Conservation (phyloP, 1,284 basidiomycete species). For the Sanghuangporus weigelae region DNA sequence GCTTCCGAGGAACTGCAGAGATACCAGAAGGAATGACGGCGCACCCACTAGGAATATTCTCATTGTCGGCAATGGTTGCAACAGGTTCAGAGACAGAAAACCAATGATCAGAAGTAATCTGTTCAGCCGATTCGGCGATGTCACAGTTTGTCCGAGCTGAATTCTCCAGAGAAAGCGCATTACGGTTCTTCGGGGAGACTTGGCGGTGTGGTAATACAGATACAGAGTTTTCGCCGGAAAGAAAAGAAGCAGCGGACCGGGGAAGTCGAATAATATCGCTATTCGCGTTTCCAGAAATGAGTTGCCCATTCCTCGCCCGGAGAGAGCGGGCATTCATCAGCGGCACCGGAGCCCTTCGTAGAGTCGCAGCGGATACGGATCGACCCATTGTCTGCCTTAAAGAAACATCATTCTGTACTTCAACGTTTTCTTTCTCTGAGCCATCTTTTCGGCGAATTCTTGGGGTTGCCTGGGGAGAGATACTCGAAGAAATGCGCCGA, state of each 20-base stretch:
- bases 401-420: not conserved
- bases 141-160: not conserved
- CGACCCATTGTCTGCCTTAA: not conserved
- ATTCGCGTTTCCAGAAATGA: not conserved
- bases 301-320: not conserved
- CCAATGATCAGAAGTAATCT: not conserved
- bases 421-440: slow-evolving; percentile 10
- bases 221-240: not conserved
- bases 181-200: not conserved
- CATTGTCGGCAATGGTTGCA: not conserved
- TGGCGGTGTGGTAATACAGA: not conserved
- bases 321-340: not conserved
- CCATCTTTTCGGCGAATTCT: not conserved
- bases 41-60: too few species aligned
- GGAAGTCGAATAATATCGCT: not conserved
- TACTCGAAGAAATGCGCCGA: not conserved
- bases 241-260: not conserved
- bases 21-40: too few species aligned
- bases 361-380: not conserved
- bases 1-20: too few species aligned
- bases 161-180: not conserved
- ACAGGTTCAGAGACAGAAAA: not conserved
- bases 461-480: slow-evolving; percentile 3
- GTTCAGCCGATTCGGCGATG: not conserved
- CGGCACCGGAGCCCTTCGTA: not conserved